Conservation (phyloP, 1,139 yeast genomes). For the Lodderomyces margitis region DNA sequence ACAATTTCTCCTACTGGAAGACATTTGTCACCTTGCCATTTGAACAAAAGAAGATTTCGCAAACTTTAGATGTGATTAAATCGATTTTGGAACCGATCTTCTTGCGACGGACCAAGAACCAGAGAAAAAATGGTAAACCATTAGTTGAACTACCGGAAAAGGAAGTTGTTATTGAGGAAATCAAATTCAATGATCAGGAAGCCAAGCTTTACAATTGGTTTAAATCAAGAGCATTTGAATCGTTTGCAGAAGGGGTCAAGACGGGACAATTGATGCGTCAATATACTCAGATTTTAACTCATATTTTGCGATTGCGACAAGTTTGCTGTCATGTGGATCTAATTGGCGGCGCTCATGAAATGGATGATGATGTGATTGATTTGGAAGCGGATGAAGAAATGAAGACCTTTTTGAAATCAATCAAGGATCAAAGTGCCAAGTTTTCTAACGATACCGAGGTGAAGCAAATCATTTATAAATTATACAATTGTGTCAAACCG, state of each 20-base stretch:
- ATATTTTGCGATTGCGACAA: slow-evolving; percentile 80
- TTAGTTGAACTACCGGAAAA: slow-evolving; percentile 78
- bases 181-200: slow-evolving; percentile 68
- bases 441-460: slow-evolving; percentile 34
- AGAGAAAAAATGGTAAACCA: slow-evolving; percentile 73
- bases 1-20: slow-evolving; percentile 83
- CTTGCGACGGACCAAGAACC: slow-evolving; percentile 80
- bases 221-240: slow-evolving; percentile 62
- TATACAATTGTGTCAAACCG: slow-evolving; percentile 27
- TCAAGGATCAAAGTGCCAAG: slow-evolving; percentile 25
- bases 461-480: slow-evolving; percentile 26
- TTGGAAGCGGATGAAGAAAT: slow-evolving; percentile 17
- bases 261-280: slow-evolving; percentile 71
- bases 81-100: slow-evolving; percentile 82
- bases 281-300: slow-evolving; percentile 79
- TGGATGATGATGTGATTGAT: slow-evolving; percentile 32
- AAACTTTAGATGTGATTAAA: slow-evolving; percentile 80
- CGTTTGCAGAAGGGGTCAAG: slow-evolving; percentile 61
- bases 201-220: slow-evolving; percentile 66
- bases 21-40: slow-evolving; percentile 84
- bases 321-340: slow-evolving; percentile 82
- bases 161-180: slow-evolving; percentile 64
- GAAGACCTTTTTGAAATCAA: slow-evolving; percentile 17
- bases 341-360: slow-evolving; percentile 45
- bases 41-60: slow-evolving; percentile 64